Percentiles rank a stretch among this genome's conserved stretches.
Conservation (phyloP, 1,139 yeast genomes). For the Kurtzmaniella quercitrusa region DNA sequence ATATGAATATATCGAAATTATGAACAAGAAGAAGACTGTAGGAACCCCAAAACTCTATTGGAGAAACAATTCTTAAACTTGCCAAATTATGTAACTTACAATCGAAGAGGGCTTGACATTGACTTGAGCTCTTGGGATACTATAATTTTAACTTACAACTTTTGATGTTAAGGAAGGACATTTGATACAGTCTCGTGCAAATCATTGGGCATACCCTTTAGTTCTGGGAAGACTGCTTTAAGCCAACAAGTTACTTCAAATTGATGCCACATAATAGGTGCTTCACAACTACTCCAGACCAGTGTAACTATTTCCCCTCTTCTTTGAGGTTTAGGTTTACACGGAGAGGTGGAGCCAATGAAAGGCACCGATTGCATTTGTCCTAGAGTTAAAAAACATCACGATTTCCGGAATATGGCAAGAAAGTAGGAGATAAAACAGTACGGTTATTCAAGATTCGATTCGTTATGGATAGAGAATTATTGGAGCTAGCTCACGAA, state of each 20-base stretch:
- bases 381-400: slow-evolving; percentile 24
- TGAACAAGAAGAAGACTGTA: slow-evolving; percentile 11
- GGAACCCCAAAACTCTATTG: slow-evolving; percentile 10
- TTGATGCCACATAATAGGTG: slow-evolving; percentile 32
- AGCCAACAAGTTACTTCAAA: slow-evolving; percentile 27
- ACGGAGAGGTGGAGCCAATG: slow-evolving; percentile 18
- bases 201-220: slow-evolving; percentile 28
- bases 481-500: too few species aligned
- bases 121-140: slow-evolving; percentile 16
- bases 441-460: too few species aligned
- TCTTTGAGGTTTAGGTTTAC: slow-evolving; percentile 23
- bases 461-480: too few species aligned
- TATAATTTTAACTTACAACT: too few species aligned
- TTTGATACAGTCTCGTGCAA: too few species aligned
- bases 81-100: slow-evolving; percentile 12
- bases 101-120: slow-evolving; percentile 15
- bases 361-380: slow-evolving; percentile 28
- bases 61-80: slow-evolving; percentile 12
- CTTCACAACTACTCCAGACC: too few species aligned
- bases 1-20: slow-evolving; percentile 13
- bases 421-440: slow-evolving; percentile 20
- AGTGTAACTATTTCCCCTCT: slow-evolving; percentile 28
- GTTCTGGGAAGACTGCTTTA: slow-evolving; percentile 34
- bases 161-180: too few species aligned
- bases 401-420: slow-evolving; percentile 19